Evolutionary conservation across 257 asterid genomes (phyloP).

Genomic region (Ocimum tenuiflorum): DNA sequence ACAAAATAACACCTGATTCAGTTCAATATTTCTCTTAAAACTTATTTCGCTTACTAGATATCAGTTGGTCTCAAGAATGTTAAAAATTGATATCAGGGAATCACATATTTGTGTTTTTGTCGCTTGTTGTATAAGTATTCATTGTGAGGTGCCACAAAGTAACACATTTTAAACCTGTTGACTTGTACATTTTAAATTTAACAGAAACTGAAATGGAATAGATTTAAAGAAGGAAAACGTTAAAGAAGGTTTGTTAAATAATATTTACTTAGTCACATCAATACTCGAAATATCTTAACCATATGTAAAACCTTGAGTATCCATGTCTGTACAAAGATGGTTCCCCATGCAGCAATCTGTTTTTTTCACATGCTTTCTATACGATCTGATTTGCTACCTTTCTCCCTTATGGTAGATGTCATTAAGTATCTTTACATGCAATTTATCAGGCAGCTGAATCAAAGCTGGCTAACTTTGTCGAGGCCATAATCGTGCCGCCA

Average conservation of each 20-base stretch:
- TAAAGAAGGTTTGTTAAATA: background rate
- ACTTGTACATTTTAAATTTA: too few species aligned
- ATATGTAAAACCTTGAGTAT: background rate
- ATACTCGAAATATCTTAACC: background rate
- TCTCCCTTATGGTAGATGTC: conserved; percentile 8
- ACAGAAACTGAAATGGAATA: background rate
- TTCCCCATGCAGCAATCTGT: background rate
- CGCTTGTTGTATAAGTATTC: too few species aligned
- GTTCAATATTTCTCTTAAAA: too few species aligned
- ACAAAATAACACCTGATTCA: background rate
- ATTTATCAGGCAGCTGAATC: conserved; percentile 83
- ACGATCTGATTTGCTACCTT: conserved; percentile 12
- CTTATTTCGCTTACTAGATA: too few species aligned
- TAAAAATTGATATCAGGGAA: too few species aligned
- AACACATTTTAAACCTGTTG: background rate
- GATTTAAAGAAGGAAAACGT: background rate
- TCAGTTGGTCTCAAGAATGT: too few species aligned
- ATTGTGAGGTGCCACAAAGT: too few species aligned
- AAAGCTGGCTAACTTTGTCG: conserved; percentile 86
- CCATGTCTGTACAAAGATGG: background rate
- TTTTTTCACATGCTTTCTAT: conserved; percentile 5
- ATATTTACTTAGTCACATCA: background rate
- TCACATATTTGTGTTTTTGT: too few species aligned
- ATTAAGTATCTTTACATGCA: conserved; percentile 19
- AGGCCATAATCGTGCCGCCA: conserved; percentile 95